Base-by-base conservation (phyloP, 371 early-diverging fungal species). In the Phascolomyces articulosus region DNA sequence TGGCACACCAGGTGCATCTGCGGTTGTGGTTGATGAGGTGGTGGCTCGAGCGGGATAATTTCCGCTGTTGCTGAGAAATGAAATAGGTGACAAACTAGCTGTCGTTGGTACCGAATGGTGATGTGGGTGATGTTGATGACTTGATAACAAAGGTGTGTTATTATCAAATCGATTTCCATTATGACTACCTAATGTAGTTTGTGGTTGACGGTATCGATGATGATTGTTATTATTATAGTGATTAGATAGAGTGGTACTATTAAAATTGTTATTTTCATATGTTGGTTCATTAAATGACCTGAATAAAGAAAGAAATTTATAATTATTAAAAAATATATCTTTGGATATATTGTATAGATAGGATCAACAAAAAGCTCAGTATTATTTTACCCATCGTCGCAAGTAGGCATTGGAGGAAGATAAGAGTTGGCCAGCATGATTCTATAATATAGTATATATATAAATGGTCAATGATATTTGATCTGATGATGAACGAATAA, bases 341-440 rank as follows among this genome's bases (percentile, higher is more conserved):
- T n/a, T n/a, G n/a, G n/a, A n/a, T n/a, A n/a, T n/a, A n/a, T n/a
- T n/a, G n/a, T n/a, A n/a, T n/a, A 24, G 15, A 9, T n/a, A 23
- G 51, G 7, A 24, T 51, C 9, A 23, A 4, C 7, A 3, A n/a
- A n/a, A n/a, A n/a, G n/a, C n/a, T n/a, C n/a, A n/a, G n/a, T n/a
- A 23, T 51, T 20, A 24, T 24, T 18, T 51, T 51, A 51, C 51
- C 51, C 51, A n/a, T 51, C 51, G 6, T 4, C 28, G 23, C 51
- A 20, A 51, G n/a, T 13, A 4, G 51, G 51, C 20, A 51, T 51
- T 4, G 51, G 51, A 51, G 51, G 51, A 51, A 51, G 51, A 51
- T 51, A 51, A 51, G 51, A 51, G 51, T 51, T 51, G 51, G 51
- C 51, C 51, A 51, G 51, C 51, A 51, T 51, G 6, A 51, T 51